These are phyloP conservation scores for Rhododendron griersonianum DNA, from an alignment of 148 eudicot species.

Conservation along the genomic window DNA sequence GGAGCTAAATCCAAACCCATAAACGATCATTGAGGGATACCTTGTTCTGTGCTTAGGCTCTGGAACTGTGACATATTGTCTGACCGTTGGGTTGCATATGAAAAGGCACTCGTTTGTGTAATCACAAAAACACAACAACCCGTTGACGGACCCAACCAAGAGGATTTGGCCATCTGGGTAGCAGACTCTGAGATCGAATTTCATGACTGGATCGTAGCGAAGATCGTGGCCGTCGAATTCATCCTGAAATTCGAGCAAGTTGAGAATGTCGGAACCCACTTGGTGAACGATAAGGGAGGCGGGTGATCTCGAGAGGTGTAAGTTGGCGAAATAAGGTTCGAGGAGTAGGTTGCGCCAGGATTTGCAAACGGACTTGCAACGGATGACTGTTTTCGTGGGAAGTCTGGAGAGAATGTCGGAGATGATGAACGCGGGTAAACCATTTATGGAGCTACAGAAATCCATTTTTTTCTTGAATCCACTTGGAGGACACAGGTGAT, in stretches of 20 bases:
- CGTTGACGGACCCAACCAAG: slow-evolving; percentile 3
- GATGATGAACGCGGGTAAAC: neutral
- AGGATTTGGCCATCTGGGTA: neutral
- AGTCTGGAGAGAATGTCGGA: neutral
- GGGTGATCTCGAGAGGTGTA: neutral
- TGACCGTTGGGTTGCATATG: neutral
- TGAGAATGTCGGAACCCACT: neutral
- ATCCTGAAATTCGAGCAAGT: neutral
- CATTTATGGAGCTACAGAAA: neutral
- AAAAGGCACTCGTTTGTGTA: neutral
- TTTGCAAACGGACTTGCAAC: neutral
- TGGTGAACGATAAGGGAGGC: neutral
- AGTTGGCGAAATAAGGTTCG: neutral
- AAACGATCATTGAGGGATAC: neutral
- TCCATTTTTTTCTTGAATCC: neutral
- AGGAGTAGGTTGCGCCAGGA: neutral
- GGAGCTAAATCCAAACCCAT: slow-evolving; percentile 1
- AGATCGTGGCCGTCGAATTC: neutral
- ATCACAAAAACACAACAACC: slow-evolving; percentile 1
- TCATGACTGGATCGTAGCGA: neutral
- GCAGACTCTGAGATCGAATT: neutral
- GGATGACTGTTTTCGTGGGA: neutral
- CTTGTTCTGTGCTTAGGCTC: neutral
- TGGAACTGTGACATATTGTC: neutral
- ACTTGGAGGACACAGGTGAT: neutral